phyloP scores from a whole-genome alignment of 441 rosid species.

The Croton setiger region DNA sequence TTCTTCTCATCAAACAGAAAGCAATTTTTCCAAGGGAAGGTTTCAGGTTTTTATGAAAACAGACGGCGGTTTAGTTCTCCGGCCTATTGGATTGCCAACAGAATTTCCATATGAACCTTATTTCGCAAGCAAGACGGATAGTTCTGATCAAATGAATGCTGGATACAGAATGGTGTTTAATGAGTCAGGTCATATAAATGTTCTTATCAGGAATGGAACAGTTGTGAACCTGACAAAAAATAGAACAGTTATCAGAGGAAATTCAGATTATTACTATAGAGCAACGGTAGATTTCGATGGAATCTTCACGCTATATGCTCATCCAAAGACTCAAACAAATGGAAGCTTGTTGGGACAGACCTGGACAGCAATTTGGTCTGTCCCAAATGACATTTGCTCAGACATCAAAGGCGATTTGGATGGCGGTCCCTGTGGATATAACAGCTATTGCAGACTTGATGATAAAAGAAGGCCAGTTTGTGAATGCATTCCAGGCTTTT shows the following conservation, averaged over 20 bases:
- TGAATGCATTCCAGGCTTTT: constrained; percentile 32
- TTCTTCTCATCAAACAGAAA: constrained; percentile 11
- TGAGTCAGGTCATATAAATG: constrained; percentile 28
- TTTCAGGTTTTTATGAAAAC: constrained; percentile 29
- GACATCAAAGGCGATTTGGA: neutral
- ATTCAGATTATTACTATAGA: constrained; percentile 29
- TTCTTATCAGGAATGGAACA: neutral
- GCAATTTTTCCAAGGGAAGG: constrained; percentile 30
- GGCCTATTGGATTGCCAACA: constrained; percentile 14
- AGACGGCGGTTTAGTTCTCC: constrained; percentile 27
- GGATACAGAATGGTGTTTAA: constrained; percentile 20
- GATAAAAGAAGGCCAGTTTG: constrained; percentile 28
- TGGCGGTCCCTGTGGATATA: constrained; percentile 42
- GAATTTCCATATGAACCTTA: constrained; percentile 7
- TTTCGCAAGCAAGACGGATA: neutral
- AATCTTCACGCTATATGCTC: constrained; percentile 31
- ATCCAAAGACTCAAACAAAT: constrained; percentile 23
- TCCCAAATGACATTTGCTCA: constrained; percentile 33
- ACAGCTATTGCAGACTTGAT: constrained; percentile 32
- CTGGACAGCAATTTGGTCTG: constrained; percentile 3
- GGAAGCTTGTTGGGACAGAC: constrained; percentile 9
- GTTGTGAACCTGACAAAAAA: neutral
- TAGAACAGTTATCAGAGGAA: neutral
- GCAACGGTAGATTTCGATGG: constrained; percentile 39
- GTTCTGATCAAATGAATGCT: neutral